Conservation (phyloP, 2,329 filamentous ascomycete species). For the Akanthomyces uredinophilus region DNA sequence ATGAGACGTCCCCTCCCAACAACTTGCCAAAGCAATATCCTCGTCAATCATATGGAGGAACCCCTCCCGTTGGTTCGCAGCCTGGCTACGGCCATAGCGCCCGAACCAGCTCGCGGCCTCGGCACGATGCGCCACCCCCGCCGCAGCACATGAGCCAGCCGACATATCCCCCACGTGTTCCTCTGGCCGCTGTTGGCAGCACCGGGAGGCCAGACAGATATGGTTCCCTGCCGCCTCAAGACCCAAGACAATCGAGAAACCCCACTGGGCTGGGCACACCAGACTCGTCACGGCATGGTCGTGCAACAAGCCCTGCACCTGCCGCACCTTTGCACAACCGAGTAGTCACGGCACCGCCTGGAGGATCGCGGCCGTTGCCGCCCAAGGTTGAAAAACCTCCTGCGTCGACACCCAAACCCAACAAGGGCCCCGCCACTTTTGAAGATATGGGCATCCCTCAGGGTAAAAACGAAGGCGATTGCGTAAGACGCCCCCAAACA, state of each 20-base stretch:
- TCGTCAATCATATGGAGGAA: constrained; percentile 8
- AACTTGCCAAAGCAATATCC: constrained; percentile 12
- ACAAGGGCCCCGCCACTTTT: constrained; percentile 87
- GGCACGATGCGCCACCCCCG: not conserved
- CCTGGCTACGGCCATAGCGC: constrained; percentile 35
- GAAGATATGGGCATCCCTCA: constrained; percentile 96
- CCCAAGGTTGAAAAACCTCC: constrained; percentile 18
- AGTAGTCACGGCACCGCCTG: constrained; percentile 35
- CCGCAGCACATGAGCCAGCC: constrained; percentile 6
- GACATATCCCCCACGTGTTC: not conserved
- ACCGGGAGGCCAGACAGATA: constrained; percentile 26
- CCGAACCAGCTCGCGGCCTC: constrained; percentile 25
- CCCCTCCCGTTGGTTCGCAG: constrained; percentile 21
- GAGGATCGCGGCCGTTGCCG: constrained; percentile 21
- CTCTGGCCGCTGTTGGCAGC: constrained; percentile 20
- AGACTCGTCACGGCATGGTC: constrained; percentile 18
- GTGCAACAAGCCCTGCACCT: constrained; percentile 16
- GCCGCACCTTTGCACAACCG: constrained; percentile 23
- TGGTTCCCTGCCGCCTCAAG: constrained; percentile 27
- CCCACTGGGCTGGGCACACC: constrained; percentile 19
- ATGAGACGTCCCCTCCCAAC: not conserved
- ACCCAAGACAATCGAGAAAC: constrained; percentile 20
- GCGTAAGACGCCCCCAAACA: constrained; percentile 55
- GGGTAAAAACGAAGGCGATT: constrained; percentile 80
- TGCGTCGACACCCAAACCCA: constrained; percentile 34